phyloP scores from a whole-genome alignment of 202 grass and related monocot genomes.

The Setaria viridis region DNA sequence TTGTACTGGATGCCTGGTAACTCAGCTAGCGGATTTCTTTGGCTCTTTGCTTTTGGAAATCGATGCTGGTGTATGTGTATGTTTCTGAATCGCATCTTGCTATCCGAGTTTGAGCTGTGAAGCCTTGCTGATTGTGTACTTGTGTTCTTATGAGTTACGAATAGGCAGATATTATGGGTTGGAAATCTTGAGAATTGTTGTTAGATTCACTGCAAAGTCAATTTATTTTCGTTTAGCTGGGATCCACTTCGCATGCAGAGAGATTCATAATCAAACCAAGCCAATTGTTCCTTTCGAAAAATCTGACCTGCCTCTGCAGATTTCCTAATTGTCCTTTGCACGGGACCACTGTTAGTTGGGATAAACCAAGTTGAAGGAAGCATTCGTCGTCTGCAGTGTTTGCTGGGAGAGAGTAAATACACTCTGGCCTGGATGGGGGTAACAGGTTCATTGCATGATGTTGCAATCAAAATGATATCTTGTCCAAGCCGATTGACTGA shows the following conservation, averaged over 20 bases:
- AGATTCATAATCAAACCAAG: background rate
- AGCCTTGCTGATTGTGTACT: background rate
- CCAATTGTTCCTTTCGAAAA: background rate
- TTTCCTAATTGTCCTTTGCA: background rate
- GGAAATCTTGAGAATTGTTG: background rate
- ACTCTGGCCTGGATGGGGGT: too few species aligned
- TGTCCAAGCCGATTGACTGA: background rate
- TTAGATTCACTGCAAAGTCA: too few species aligned
- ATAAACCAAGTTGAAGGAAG: background rate
- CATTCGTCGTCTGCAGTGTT: background rate
- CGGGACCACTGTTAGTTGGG: too few species aligned
- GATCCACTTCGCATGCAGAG: background rate
- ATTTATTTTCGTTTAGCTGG: background rate
- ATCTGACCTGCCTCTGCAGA: background rate
- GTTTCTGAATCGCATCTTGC: background rate
- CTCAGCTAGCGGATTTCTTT: background rate
- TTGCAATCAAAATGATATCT: background rate
- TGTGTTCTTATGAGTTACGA: background rate
- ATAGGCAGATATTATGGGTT: background rate
- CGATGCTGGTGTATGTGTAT: background rate
- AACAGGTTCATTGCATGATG: background rate
- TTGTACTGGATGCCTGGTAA: constrained; percentile 13
- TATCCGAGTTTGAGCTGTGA: background rate
- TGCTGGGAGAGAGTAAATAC: background rate
- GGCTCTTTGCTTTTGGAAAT: background rate